phyloP scores from a whole-genome alignment of 768 basidiomycete species.

The Suillus weaverae region DNA sequence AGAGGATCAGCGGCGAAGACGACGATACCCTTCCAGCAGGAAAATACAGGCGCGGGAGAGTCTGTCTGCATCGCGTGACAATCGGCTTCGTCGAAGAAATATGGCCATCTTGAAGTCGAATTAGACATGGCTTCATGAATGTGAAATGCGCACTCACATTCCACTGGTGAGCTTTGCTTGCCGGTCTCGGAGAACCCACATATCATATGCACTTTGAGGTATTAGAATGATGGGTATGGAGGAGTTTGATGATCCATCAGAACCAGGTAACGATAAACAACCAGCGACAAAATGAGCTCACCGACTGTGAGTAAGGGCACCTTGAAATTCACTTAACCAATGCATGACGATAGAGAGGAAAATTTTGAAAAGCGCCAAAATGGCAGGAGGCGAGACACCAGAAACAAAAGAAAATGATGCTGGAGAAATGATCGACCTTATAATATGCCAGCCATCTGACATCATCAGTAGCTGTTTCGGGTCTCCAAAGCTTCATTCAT shows the following conservation, averaged over 20 bases:
- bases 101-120: constrained; percentile 35
- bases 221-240: no score
- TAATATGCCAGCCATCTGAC: neutral
- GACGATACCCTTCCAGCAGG: constrained; percentile 49
- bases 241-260: neutral
- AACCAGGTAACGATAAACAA: neutral
- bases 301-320: constrained; percentile 38
- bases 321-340: constrained; percentile 71
- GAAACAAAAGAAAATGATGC: constrained; percentile 80
- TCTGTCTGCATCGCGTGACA: constrained; percentile 36
- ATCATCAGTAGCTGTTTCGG: neutral
- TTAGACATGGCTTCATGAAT: neutral
- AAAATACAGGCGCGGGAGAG: constrained; percentile 43
- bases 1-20: constrained; percentile 42
- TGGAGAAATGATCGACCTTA: constrained; percentile 41
- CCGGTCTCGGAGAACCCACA: constrained; percentile 40
- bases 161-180: constrained; percentile 25
- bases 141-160: neutral
- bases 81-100: constrained; percentile 40
- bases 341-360: constrained; percentile 93
- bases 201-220: constrained; percentile 32
- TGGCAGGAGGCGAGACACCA: constrained; percentile 89
- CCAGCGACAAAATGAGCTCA: constrained; percentile 11
- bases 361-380: constrained; percentile 87
- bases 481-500: neutral